Conservation (phyloP, 352 stramenopile genomes). For the Pseudoperonospora humuli region DNA sequence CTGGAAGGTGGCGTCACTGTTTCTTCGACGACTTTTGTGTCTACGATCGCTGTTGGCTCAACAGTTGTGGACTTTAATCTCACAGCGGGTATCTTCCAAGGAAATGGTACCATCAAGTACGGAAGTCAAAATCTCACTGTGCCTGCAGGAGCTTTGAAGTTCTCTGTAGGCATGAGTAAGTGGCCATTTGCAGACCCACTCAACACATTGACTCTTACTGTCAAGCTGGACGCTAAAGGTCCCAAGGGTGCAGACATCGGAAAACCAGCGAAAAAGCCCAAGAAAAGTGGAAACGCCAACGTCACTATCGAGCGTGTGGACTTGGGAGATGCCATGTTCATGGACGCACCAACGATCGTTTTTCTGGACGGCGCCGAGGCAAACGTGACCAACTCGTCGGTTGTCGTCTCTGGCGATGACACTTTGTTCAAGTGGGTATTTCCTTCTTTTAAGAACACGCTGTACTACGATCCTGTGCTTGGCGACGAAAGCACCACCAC, state of each 20-base stretch:
- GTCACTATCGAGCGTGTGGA: conserved; percentile 20
- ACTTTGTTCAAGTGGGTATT: conserved; percentile 36
- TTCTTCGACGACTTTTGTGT: conserved; percentile 21
- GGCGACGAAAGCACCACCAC: conserved; percentile 13
- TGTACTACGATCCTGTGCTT: conserved; percentile 53
- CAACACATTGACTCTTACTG: conserved; percentile 25
- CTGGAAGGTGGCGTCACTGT: conserved; percentile 5
- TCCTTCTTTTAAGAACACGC: conserved; percentile 22
- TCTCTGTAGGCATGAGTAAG: conserved; percentile 23
- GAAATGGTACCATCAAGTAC: conserved; percentile 23
- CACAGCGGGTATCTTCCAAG: conserved; percentile 28
- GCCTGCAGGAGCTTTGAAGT: conserved; percentile 34
- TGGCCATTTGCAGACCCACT: conserved; percentile 22
- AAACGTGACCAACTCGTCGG: conserved; percentile 21
- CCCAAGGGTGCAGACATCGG: conserved; percentile 3
- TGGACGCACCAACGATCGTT: conserved; percentile 18
- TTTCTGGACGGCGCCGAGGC: conserved; percentile 13
- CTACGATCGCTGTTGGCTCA: conserved; percentile 9
- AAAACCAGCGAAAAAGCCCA: conserved; percentile 17
- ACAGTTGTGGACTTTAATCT: conserved; percentile 22
- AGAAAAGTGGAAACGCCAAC: conserved; percentile 1
- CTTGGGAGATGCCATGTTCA: conserved; percentile 34
- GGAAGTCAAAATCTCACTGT: conserved; percentile 25
- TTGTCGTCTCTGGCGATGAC: conserved; percentile 5
- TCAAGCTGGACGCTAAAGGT: conserved; percentile 26